phyloP scores from a whole-genome alignment of 768 basidiomycete species.

The Lactarius pseudohatsudake region DNA sequence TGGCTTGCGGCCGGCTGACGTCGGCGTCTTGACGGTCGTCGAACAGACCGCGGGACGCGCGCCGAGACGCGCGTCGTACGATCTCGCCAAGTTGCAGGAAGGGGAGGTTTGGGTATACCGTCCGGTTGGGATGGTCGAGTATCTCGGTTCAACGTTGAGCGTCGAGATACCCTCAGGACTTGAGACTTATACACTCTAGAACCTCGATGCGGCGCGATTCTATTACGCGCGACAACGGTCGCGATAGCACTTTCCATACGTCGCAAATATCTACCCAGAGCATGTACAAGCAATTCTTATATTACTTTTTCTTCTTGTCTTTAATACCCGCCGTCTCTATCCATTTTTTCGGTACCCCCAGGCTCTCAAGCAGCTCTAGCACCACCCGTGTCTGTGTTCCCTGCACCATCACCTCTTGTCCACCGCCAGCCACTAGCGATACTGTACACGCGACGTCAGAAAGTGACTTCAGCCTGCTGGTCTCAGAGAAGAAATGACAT shows the following conservation, averaged over 20 bases:
- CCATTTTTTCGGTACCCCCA: slow-evolving; percentile 83
- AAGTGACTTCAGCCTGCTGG: not conserved
- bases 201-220: not conserved
- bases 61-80: slow-evolving; percentile 44
- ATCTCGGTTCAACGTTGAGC: slow-evolving; percentile 33
- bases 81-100: slow-evolving; percentile 43
- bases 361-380: slow-evolving; percentile 60
- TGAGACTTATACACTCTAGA: slow-evolving; percentile 11
- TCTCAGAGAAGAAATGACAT: slow-evolving; percentile 30
- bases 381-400: slow-evolving; percentile 76
- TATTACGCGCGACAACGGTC: not conserved
- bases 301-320: slow-evolving; percentile 44
- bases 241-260: not conserved
- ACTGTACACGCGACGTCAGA: slow-evolving; percentile 41
- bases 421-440: slow-evolving; percentile 55
- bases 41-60: slow-evolving; percentile 50
- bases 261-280: not conserved
- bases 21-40: slow-evolving; percentile 49
- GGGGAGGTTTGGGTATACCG: slow-evolving; percentile 62
- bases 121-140: slow-evolving; percentile 45
- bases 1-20: slow-evolving; percentile 40
- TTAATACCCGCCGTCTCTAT: slow-evolving; percentile 54
- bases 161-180: slow-evolving; percentile 22
- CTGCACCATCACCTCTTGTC: slow-evolving; percentile 77
- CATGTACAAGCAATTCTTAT: not conserved